Percentiles rank a stretch among this genome's conserved stretches.
Evolutionary conservation across 495 filamentous ascomycete genomes (phyloP).

Genomic region (Aspergillus wentii): DNA sequence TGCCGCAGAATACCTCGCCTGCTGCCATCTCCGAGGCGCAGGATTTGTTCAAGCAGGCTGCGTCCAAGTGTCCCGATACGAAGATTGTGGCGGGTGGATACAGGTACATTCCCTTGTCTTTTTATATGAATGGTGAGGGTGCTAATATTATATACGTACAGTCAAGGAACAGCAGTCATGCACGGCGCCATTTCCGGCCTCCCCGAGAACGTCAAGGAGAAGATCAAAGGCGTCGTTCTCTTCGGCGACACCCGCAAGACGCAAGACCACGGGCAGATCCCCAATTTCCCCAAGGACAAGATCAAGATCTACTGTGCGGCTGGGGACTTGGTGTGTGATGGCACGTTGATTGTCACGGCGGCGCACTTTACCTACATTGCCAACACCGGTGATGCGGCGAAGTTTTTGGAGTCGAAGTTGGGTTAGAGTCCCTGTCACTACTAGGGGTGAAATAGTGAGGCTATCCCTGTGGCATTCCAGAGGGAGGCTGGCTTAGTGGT

Average conservation of each 20-base stretch:
- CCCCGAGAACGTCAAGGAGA: constrained; percentile 26
- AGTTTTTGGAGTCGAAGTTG: constrained; percentile 8
- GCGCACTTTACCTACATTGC: constrained; percentile 40
- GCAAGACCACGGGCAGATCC: constrained; percentile 41
- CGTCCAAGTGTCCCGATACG: constrained; percentile 45
- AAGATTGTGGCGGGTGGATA: constrained; percentile 55
- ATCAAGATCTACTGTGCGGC: constrained; percentile 44
- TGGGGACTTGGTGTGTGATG: constrained; percentile 48
- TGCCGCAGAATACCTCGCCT: constrained; percentile 23
- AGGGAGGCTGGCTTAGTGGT: no score
- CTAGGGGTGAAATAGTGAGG: no score
- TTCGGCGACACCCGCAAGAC: constrained; percentile 54
- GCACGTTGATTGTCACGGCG: constrained; percentile 40
- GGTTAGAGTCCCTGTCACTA: no score
- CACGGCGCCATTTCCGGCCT: constrained; percentile 41
- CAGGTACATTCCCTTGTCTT: constrained; percentile 12
- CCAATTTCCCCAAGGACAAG: constrained; percentile 37
- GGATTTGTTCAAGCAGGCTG: constrained; percentile 31
- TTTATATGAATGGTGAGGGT: not conserved
- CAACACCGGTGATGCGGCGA: constrained; percentile 14
- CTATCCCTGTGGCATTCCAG: no score
- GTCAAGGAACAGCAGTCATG: constrained; percentile 52
- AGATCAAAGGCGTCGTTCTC: constrained; percentile 46
- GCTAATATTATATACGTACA: constrained; percentile 13
- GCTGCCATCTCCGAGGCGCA: constrained; percentile 38